Percentiles rank a stretch among this genome's conserved stretches.
These are phyloP conservation scores for Orbilia quercus DNA, from an alignment of 2,329 filamentous ascomycete genomes.

Conservation along the genomic window DNA sequence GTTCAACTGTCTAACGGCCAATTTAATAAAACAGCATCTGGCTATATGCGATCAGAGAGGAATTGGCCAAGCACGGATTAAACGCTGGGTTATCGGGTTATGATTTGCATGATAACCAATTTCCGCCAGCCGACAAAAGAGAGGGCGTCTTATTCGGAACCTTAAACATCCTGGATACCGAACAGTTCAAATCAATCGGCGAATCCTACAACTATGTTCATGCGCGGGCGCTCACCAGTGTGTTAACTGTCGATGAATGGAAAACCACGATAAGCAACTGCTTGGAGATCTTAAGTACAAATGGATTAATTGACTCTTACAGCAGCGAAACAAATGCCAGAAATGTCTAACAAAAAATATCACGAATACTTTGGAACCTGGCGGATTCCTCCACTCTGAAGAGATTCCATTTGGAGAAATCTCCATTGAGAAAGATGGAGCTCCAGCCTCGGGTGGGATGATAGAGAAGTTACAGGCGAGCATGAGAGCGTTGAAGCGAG, in stretches of 20 bases:
- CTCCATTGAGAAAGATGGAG: constrained; percentile 32
- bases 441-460: constrained; percentile 25
- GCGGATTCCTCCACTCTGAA: constrained; percentile 43
- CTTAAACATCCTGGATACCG: constrained; percentile 36
- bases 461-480: constrained; percentile 47
- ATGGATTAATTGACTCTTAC: not conserved
- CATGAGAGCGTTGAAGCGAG: constrained; percentile 33
- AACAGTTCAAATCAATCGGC: constrained; percentile 21
- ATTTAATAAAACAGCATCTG: constrained; percentile 26
- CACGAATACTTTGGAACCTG: constrained; percentile 18
- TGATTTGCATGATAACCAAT: constrained; percentile 43
- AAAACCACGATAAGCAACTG: constrained; percentile 35
- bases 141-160: constrained; percentile 31
- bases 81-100: constrained; percentile 36
- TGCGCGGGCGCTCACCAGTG: constrained; percentile 22
- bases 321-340: not conserved
- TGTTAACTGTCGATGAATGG: constrained; percentile 44
- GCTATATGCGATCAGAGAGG: constrained; percentile 43
- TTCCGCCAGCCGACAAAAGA: constrained; percentile 29
- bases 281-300: constrained; percentile 36
- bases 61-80: constrained; percentile 21
- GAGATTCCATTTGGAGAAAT: constrained; percentile 43
- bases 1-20: too few relatives aligned
- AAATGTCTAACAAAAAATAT: not conserved
- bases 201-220: constrained; percentile 38